Base-by-base conservation (phyloP, 2,329 filamentous ascomycete genomes). In the Drechslerella dactyloides region DNA sequence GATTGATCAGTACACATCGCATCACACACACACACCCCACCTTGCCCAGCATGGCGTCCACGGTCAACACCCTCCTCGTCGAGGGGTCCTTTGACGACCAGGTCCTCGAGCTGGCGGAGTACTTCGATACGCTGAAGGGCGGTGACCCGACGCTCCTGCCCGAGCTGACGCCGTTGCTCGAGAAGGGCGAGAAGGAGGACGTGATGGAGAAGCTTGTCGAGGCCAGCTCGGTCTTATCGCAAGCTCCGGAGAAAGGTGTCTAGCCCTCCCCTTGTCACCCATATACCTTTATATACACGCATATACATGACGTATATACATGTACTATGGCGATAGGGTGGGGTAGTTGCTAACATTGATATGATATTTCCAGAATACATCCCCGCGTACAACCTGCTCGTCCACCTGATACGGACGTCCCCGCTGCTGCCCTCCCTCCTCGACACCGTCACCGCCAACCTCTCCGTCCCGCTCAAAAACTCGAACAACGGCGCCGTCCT, bases 331-430 rank as follows among this genome's bases (percentile, higher is more conserved):
- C 59, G 52, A 42, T 30, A 62, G 5, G 27, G 8, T n/a, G 66
- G 75, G 51, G 75, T 73, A 60, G 61, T 48, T 65, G 65, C 76
- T 80, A 75, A 79, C 75, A n/a, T n/a, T 76, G 57, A 74, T n/a
- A n/a, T 50, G 69, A 69, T 69, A 75, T 78, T n/a, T n/a, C n/a
- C n/a, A 88, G 93, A 97, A 81, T 94, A 97, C 80, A 93, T 91
- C 73, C 89, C 93, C 69, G 91, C 93, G 73, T 97, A 97, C 83
- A 97, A 99, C 83, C 89, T 97, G 77, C 89, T 99, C 80, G 89
- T 97, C 79, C 91, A 97, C 83, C 88, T 99, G 72, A 87, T 96
- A 76, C 85, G 91, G 78, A 91, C 96, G 82, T 91, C 92, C 70
- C 87, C 90, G 77, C 90, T 93, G 77, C 86, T 90, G 76, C 89